Evolutionary conservation across 768 basidiomycete genomes (phyloP).

Genomic region (Kwoniella sp.): DNA sequence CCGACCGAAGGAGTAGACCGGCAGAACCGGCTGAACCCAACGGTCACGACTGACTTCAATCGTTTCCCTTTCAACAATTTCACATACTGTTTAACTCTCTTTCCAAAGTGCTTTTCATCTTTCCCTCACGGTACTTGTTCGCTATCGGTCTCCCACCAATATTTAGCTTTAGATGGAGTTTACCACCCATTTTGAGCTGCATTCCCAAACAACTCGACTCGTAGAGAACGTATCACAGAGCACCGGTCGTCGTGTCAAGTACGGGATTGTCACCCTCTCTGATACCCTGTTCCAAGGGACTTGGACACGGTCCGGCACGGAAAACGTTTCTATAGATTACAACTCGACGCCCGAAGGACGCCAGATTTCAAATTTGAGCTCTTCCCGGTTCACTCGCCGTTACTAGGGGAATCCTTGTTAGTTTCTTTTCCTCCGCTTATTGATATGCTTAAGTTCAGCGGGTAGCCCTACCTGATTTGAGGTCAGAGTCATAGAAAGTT

Average conservation of each 20-base stretch:
- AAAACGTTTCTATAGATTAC: slow-evolving; percentile 78
- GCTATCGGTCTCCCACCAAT: slow-evolving; percentile 79
- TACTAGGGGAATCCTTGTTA: slow-evolving; percentile 87
- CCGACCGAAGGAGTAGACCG: slow-evolving; percentile 65
- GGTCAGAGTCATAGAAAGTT: slow-evolving; percentile 59
- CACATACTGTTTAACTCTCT: slow-evolving; percentile 79
- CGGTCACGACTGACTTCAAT: slow-evolving; percentile 70
- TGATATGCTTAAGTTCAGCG: slow-evolving; percentile 87
- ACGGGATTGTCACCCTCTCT: slow-evolving; percentile 60
- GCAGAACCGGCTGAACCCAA: slow-evolving; percentile 64
- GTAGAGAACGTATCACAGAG: slow-evolving; percentile 73
- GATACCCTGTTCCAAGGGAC: slow-evolving; percentile 78
- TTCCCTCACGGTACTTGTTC: slow-evolving; percentile 81
- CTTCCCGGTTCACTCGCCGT: slow-evolving; percentile 82
- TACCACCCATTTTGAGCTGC: slow-evolving; percentile 81
- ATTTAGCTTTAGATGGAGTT: slow-evolving; percentile 85
- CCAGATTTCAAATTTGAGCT: slow-evolving; percentile 83
- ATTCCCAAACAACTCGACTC: slow-evolving; percentile 85
- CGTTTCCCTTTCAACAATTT: slow-evolving; percentile 79
- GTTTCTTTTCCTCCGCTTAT: slow-evolving; percentile 89
- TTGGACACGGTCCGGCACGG: slow-evolving; percentile 72
- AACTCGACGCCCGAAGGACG: slow-evolving; percentile 66
- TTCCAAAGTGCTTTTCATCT: slow-evolving; percentile 80
- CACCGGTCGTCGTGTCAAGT: slow-evolving; percentile 66
- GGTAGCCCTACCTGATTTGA: slow-evolving; percentile 82